phyloP scores from a whole-genome alignment of 1,284 basidiomycete genomes.

The Leccinum fallax region DNA sequence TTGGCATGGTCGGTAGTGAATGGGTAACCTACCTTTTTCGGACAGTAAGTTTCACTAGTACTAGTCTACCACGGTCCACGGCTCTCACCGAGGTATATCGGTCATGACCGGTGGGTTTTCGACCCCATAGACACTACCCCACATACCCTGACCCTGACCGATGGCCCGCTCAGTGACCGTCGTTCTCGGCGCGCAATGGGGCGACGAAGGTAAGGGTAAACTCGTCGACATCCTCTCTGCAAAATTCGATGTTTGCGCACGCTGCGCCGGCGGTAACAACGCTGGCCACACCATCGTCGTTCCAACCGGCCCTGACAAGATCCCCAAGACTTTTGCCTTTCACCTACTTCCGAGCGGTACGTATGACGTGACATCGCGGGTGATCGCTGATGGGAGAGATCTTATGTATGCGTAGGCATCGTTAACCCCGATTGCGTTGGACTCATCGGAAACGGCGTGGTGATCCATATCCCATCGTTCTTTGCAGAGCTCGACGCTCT shows the following conservation, averaged over 20 bases:
- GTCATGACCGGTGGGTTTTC: constrained; percentile 31
- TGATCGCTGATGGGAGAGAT: neutral
- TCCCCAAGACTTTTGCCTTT: constrained; percentile 90
- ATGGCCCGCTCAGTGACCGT: constrained; percentile 56
- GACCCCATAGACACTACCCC: neutral
- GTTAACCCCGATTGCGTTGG: constrained; percentile 89
- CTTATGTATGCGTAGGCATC: constrained; percentile 57
- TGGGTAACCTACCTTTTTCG: constrained; percentile 13
- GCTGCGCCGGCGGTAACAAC: constrained; percentile 98
- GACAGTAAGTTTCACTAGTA: constrained; percentile 6
- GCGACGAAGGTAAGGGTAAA: constrained; percentile 96
- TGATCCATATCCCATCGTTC: constrained; percentile 94
- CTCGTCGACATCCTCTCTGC: constrained; percentile 91
- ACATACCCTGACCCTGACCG: constrained; percentile 1
- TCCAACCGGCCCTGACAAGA: constrained; percentile 64
- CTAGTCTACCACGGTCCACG: constrained; percentile 16
- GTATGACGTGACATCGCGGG: constrained; percentile 6
- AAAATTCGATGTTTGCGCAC: constrained; percentile 90
- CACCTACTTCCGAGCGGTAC: constrained; percentile 93
- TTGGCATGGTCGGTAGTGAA: constrained; percentile 46
- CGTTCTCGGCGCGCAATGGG: constrained; percentile 91
- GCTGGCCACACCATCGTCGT: constrained; percentile 98
- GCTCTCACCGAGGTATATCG: constrained; percentile 8
- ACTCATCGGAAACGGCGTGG: constrained; percentile 92
- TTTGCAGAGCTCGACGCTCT: constrained; percentile 92